Conservation (phyloP, 2,329 filamentous ascomycete genomes). For the Fusarium sp. region DNA sequence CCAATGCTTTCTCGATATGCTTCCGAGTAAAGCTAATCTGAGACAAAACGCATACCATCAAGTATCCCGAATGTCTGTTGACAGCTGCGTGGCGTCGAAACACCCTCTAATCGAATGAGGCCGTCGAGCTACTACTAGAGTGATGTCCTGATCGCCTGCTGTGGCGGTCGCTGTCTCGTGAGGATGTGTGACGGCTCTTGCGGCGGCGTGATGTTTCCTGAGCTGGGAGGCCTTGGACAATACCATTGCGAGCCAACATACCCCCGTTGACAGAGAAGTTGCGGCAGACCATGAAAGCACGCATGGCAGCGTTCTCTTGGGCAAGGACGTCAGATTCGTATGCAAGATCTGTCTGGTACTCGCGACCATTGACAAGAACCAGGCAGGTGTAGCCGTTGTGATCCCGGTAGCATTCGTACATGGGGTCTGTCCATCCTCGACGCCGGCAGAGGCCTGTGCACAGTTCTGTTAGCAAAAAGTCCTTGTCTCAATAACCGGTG, state of each 20-base stretch:
- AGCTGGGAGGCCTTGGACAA: conserved; percentile 73
- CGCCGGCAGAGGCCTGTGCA: conserved; percentile 87
- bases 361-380: conserved; percentile 93
- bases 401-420: conserved; percentile 84
- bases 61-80: conserved; percentile 10
- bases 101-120: conserved; percentile 64
- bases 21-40: conserved; percentile 23
- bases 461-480: conserved; percentile 50
- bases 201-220: conserved; percentile 61
- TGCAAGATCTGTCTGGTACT: conserved; percentile 90
- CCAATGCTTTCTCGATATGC: conserved; percentile 23
- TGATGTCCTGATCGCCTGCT: conserved; percentile 66
- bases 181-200: conserved; percentile 64
- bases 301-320: conserved; percentile 93
- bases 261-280: conserved; percentile 98
- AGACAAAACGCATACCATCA: conserved; percentile 25
- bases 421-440: conserved; percentile 91
- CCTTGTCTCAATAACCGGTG: neutral
- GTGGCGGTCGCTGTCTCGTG: conserved; percentile 58
- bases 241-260: conserved; percentile 79
- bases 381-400: conserved; percentile 85
- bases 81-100: neutral
- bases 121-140: conserved; percentile 71
- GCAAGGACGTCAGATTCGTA: conserved; percentile 86
- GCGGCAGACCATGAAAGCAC: conserved; percentile 96